Evolutionary conservation across 345 rosid genomes (phyloP), one percentile per base, ranked within the genome.

Genomic region (Excoecaria agallocha): DNA sequence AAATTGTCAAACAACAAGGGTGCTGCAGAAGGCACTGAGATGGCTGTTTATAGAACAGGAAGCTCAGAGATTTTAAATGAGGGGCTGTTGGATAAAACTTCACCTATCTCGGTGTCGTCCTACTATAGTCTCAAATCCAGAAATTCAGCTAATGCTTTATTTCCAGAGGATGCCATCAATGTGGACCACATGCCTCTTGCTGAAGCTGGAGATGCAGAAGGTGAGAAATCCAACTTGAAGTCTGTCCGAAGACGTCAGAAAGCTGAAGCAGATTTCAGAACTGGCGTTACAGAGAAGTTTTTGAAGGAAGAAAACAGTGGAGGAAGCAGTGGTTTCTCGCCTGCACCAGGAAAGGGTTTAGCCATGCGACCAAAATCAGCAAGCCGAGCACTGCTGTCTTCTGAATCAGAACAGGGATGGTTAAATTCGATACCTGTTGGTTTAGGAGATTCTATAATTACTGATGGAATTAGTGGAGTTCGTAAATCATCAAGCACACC

Each of bases 401-500:
- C 85, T 35, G 90, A 86, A 12, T 75, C 82, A 48, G 90, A 84
- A 24, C 67, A 86, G 2, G 85, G 84, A 49, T 81, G 86, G 85
- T 66, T 77, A 43, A 81, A 67, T 73, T 51, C 84, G 5, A 69
- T 84, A 45, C 82, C 85, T 16, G 45, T 82, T 3, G 85, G 84
- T 46, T 12, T 74, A 63, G 89, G 85, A 59, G 90, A 86, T 76
- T 61, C 76, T 24, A 49, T 70, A 54, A 76, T 72, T 10, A 78
- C 76, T 4, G 87, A 89, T 50, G 83, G 74, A 65, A 72, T 79
- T 49, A 78, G 51, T 9, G 86, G 81, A 54, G 86, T 91, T 72
- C 90, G 89, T 81, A 95, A 90, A 78, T 95, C 94, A 15, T 84
- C 89, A 69, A 93, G 99, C 81, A 86, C 93, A 19, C 82, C 98